Evolutionary conservation across 2,329 filamentous ascomycete species (phyloP), one percentile per base, ranked within the genome.

Genomic region (Fusarium sp.): DNA sequence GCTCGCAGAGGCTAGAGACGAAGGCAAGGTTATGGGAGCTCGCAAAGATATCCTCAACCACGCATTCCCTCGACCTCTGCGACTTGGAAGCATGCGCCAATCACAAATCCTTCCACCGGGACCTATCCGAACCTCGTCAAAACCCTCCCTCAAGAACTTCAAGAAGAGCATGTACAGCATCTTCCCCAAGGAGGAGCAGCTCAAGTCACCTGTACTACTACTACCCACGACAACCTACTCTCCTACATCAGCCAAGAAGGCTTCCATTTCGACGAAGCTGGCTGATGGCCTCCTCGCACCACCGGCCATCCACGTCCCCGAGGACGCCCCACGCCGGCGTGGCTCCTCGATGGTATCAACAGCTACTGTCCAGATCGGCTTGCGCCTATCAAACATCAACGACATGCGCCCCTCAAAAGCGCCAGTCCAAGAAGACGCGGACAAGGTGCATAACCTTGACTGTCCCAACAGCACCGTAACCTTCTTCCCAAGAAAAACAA

Each of bases 281-380:
- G 61, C 62, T 16, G 68, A 62, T 6, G 65, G 58, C 23, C 62
- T 74, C 18, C 68, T 79, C 44, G 69, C 78, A 62, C 85, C 83
- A 3, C 85, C 84, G 3, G 81, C 82, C 4, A 79, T 85, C 42
- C 82, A 82, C 56, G 53, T 71, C 11, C 69, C 69, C 1, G 79
- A 79, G 42, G 78, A 77, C 4, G 74, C 76, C 13, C 81, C 83
- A n/a, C 86, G 86, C 73, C 80, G 81, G 16, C 84, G 89, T 46
- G 83, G 87, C 63, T 89, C 88, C 5, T 92, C 90, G 1, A 82
- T 88, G 42, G 83, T 82, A 14, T 91, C 90, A 46, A 87, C 87
- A 9, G 89, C 89, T 23, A 92, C 89, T 0, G 89, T 92, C 10
- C 89, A 91, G 74, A 92, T 92, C 56, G 90, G 90, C 1, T 81